phyloP scores from a whole-genome alignment of 371 early-diverging fungal species.

The Basidiobolus meristosporus region DNA sequence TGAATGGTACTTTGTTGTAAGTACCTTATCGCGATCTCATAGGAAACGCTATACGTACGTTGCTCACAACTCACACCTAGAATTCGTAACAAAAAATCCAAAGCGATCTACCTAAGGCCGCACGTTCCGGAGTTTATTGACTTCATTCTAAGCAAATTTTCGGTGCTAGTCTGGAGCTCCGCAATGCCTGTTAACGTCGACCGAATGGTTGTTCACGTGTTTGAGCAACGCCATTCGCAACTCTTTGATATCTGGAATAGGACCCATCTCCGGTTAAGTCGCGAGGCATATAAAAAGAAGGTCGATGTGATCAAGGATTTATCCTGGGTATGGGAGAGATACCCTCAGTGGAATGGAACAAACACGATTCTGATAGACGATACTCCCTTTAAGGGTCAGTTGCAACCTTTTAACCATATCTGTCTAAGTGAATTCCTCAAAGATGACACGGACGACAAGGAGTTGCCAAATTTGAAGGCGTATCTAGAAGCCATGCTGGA shows the following conservation, averaged over 20 bases:
- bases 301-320: background rate
- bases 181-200: background rate
- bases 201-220: background rate
- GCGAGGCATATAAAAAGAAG: too few species aligned
- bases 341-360: background rate
- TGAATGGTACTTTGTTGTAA: conserved; percentile 1
- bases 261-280: too few species aligned
- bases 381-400: background rate
- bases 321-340: background rate
- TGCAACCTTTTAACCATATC: background rate
- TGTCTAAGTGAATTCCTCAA: background rate
- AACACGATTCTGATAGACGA: background rate
- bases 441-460: background rate
- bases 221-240: too few species aligned
- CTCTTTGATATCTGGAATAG: too few species aligned
- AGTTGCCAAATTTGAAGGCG: background rate
- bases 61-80: background rate
- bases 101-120: background rate
- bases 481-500: background rate
- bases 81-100: background rate
- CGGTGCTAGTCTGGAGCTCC: background rate
- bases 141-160: background rate
- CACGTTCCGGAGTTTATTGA: background rate
- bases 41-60: background rate
- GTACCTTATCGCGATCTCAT: background rate